These are phyloP conservation scores for Chrysoporthe puriensis DNA, from an alignment of 2,329 filamentous ascomycete species.

Conservation along the genomic window DNA sequence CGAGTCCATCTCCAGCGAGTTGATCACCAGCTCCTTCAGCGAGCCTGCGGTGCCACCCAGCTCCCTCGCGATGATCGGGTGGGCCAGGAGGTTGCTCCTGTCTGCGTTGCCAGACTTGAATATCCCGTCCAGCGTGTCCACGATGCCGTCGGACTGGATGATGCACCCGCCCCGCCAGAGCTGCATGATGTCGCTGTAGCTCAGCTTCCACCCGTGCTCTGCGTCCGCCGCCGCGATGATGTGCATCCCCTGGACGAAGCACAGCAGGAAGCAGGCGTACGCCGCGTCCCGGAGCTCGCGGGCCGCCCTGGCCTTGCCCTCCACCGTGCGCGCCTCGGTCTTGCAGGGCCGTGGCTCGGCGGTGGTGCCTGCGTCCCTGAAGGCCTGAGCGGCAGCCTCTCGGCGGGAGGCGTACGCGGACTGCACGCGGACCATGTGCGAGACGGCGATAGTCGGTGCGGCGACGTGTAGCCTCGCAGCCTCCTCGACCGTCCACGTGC, in stretches of 20 bases:
- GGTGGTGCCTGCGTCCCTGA: slow-evolving; percentile 48
- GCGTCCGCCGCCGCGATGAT: slow-evolving; percentile 63
- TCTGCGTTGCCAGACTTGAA: slow-evolving; percentile 43
- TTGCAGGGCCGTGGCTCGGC: slow-evolving; percentile 28
- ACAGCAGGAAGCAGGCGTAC: slow-evolving; percentile 63
- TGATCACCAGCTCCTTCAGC: slow-evolving; percentile 60
- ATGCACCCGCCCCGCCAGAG: slow-evolving; percentile 75
- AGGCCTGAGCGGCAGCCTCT: slow-evolving; percentile 53
- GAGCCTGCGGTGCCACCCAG: slow-evolving; percentile 53
- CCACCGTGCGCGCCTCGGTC: slow-evolving; percentile 35
- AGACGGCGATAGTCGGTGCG: slow-evolving; percentile 63
- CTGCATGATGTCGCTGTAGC: slow-evolving; percentile 55
- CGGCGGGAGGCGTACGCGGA: slow-evolving; percentile 65
- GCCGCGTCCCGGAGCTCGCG: slow-evolving; percentile 57
- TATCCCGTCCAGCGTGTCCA: slow-evolving; percentile 57
- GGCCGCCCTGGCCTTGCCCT: slow-evolving; percentile 56
- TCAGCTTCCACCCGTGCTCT: slow-evolving; percentile 62
- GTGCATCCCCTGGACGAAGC: slow-evolving; percentile 69
- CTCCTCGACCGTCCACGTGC: slow-evolving; percentile 67
- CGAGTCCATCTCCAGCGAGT: slow-evolving; percentile 59
- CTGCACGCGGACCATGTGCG: slow-evolving; percentile 66
- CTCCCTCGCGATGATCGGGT: slow-evolving; percentile 53
- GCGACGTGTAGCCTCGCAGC: slow-evolving; percentile 65
- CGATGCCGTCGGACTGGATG: slow-evolving; percentile 69
- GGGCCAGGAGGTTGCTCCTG: slow-evolving; percentile 42